These are phyloP conservation scores for Kodamaea laetipori DNA, from an alignment of 805 yeast genomes.

Conservation along the genomic window DNA sequence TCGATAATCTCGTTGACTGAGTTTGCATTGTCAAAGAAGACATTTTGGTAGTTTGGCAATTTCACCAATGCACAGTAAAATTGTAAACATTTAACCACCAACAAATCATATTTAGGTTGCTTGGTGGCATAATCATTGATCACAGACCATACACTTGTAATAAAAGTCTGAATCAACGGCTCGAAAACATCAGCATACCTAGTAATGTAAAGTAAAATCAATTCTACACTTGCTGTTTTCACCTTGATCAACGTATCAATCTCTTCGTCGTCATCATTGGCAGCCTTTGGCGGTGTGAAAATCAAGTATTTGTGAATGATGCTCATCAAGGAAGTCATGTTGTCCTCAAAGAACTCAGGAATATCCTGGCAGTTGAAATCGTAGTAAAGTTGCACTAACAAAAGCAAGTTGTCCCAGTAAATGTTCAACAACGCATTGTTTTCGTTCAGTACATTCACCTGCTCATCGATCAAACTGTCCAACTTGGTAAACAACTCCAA, in stretches of 20 bases:
- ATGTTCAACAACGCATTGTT: constrained; percentile 52
- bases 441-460: constrained; percentile 23
- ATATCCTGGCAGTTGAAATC: constrained; percentile 97
- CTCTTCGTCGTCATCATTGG: constrained; percentile 63
- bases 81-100: constrained; percentile 77
- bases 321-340: constrained; percentile 73
- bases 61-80: constrained; percentile 82
- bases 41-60: constrained; percentile 62
- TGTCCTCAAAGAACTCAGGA: constrained; percentile 96
- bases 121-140: constrained; percentile 61
- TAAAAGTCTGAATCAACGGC: constrained; percentile 73
- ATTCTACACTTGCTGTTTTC: constrained; percentile 81
- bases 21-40: constrained; percentile 52
- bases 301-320: constrained; percentile 79
- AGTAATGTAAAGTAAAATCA: constrained; percentile 81
- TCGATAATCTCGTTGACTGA: constrained; percentile 72
- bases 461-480: constrained; percentile 59
- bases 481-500: constrained; percentile 65
- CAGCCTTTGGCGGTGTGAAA: constrained; percentile 57
- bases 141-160: constrained; percentile 79
- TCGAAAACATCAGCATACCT: constrained; percentile 91
- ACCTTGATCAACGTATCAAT: constrained; percentile 69
- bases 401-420: constrained; percentile 67
- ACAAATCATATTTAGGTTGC: constrained; percentile 78
- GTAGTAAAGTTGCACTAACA: constrained; percentile 79